These are phyloP conservation scores for Shiraia sp. DNA, from an alignment of 2,329 filamentous ascomycete genomes.

Conservation along the genomic window DNA sequence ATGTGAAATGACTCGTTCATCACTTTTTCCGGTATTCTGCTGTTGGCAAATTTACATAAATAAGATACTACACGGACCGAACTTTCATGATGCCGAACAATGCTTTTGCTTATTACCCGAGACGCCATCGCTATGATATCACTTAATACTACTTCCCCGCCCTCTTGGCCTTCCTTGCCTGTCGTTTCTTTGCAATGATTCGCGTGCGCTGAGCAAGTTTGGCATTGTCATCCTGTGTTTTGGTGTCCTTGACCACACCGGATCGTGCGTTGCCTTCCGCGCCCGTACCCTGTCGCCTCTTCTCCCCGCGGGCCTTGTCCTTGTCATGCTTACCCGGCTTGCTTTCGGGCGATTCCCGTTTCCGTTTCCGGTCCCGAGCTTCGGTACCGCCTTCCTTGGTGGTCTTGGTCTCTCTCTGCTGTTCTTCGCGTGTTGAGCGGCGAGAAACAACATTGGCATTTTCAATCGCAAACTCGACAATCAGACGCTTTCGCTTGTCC, in stretches of 20 bases:
- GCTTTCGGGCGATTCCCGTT: slow-evolving; percentile 34
- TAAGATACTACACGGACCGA: neutral
- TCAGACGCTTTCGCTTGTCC: slow-evolving; percentile 84
- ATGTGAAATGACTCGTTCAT: no score
- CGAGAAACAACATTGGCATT: slow-evolving; percentile 94
- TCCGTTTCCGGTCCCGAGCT: slow-evolving; percentile 43
- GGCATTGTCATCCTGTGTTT: slow-evolving; percentile 48
- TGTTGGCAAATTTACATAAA: neutral
- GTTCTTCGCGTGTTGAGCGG: slow-evolving; percentile 66
- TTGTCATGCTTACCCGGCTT: slow-evolving; percentile 10
- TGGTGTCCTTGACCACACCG: slow-evolving; percentile 2
- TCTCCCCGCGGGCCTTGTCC: slow-evolving; percentile 16
- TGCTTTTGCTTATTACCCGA: neutral
- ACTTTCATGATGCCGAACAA: neutral
- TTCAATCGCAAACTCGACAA: slow-evolving; percentile 97
- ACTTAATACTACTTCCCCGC: slow-evolving; percentile 53
- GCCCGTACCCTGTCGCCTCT: slow-evolving; percentile 20
- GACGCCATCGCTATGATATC: neutral
- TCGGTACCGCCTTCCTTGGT: slow-evolving; percentile 18
- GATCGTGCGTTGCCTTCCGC: slow-evolving; percentile 17
- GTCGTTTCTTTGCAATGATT: slow-evolving; percentile 84
- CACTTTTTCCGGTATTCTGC: no score
- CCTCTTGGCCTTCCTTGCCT: slow-evolving; percentile 66
- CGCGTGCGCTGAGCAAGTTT: slow-evolving; percentile 67
- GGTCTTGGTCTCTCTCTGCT: slow-evolving; percentile 53